phyloP scores from a whole-genome alignment of 2,329 filamentous ascomycete genomes.

The Verticillium tricorpus region DNA sequence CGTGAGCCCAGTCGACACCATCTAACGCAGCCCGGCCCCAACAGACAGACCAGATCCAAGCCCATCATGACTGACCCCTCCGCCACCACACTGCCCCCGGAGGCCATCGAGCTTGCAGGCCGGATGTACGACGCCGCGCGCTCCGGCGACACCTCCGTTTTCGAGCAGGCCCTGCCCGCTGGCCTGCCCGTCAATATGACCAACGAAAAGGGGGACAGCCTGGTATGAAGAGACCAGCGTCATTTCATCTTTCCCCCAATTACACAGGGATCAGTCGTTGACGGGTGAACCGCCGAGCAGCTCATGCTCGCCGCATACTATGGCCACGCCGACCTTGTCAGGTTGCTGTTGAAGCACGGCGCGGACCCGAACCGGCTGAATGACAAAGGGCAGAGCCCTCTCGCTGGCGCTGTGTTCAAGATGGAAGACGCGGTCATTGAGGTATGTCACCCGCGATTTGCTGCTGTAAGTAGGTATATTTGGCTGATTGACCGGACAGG shows the following conservation, averaged over 20 bases:
- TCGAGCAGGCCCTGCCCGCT: conserved; percentile 59
- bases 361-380: conserved; percentile 66
- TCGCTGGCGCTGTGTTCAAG: conserved; percentile 72
- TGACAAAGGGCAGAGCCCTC: conserved; percentile 61
- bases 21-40: too few species aligned
- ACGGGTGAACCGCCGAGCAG: conserved; percentile 24
- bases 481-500: conserved; percentile 22
- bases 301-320: conserved; percentile 72
- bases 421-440: conserved; percentile 61
- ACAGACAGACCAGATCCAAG: too few species aligned
- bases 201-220: conserved; percentile 68
- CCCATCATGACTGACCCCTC: neutral
- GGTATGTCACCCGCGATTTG: conserved; percentile 24
- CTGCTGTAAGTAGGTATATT: neutral
- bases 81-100: conserved; percentile 45
- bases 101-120: conserved; percentile 60
- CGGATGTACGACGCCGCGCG: conserved; percentile 66
- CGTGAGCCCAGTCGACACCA: too few species aligned
- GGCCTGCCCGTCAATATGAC: conserved; percentile 67
- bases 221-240: conserved; percentile 37
- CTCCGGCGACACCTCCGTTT: conserved; percentile 49
- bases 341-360: conserved; percentile 55
- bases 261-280: neutral
- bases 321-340: conserved; percentile 57
- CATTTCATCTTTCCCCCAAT: neutral